phyloP scores from a whole-genome alignment of 345 rosid species.

The Viola odorata region DNA sequence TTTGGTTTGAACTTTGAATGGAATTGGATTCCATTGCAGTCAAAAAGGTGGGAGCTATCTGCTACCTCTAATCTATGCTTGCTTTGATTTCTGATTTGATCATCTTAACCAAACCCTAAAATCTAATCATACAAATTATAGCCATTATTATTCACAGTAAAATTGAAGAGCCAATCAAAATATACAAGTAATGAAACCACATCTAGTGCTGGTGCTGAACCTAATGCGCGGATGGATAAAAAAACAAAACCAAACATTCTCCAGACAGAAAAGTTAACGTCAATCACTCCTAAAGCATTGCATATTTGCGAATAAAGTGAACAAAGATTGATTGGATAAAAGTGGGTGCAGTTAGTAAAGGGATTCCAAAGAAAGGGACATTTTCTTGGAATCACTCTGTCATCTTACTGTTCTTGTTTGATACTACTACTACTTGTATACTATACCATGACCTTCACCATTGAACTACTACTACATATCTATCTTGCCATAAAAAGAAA shows the following conservation, averaged over 20 bases:
- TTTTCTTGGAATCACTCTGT: background rate
- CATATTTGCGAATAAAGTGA: background rate
- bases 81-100: slow-evolving; percentile 16
- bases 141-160: background rate
- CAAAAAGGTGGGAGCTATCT: slow-evolving; percentile 13
- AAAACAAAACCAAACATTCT: background rate
- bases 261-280: background rate
- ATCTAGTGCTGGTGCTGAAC: slow-evolving; percentile 24
- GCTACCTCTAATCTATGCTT: background rate
- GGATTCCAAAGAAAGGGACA: slow-evolving; percentile 8
- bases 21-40: slow-evolving; percentile 29
- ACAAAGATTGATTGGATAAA: background rate
- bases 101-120: background rate
- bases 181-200: background rate
- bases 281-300: slow-evolving; percentile 12
- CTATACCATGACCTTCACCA: too few species aligned
- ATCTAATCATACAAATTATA: background rate
- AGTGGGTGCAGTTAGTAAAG: slow-evolving; percentile 20
- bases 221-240: slow-evolving; percentile 9
- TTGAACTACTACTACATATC: too few species aligned
- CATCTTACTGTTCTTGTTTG: background rate
- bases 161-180: background rate
- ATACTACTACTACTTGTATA: too few species aligned
- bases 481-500: too few species aligned
- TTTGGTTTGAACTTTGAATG: background rate